Conservation (phyloP, 176 grass and related monocot genomes). For the Cenchrus fungigraminus region DNA sequence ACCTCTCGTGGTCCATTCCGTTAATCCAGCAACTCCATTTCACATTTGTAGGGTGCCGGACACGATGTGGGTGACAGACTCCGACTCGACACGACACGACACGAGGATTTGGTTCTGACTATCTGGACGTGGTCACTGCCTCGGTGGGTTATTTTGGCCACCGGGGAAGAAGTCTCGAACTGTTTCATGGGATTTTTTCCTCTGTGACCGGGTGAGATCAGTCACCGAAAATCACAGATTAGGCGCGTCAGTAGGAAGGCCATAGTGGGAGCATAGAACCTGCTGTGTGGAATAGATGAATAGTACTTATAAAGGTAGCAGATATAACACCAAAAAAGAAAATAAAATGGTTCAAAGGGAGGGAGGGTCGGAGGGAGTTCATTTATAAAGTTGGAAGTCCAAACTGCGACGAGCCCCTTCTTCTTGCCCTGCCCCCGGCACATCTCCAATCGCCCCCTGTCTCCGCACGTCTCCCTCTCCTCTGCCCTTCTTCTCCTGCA, state of each 20-base stretch:
- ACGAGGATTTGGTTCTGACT: too few species aligned
- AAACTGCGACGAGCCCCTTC: neutral
- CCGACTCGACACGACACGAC: too few species aligned
- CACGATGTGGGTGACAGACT: too few species aligned
- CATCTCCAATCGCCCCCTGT: neutral
- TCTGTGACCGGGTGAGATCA: neutral
- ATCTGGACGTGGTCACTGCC: too few species aligned
- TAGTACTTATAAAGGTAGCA: neutral
- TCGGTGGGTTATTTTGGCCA: too few species aligned
- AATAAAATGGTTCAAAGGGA: neutral
- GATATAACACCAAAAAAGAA: too few species aligned
- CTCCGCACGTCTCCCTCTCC: neutral
- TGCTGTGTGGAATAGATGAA: neutral
- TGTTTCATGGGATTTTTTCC: neutral
- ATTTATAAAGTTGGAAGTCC: conserved; percentile 18
- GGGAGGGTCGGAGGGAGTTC: neutral
- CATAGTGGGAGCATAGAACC: neutral
- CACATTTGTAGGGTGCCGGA: neutral
- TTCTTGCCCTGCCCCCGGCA: neutral
- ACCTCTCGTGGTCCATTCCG: neutral
- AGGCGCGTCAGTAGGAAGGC: neutral
- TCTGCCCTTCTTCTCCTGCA: neutral
- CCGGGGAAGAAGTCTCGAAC: too few species aligned
- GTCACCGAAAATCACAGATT: neutral
- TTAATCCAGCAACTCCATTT: neutral